These are phyloP conservation scores for Nematodospora valgi DNA, from an alignment of 805 yeast genomes.

Conservation along the genomic window DNA sequence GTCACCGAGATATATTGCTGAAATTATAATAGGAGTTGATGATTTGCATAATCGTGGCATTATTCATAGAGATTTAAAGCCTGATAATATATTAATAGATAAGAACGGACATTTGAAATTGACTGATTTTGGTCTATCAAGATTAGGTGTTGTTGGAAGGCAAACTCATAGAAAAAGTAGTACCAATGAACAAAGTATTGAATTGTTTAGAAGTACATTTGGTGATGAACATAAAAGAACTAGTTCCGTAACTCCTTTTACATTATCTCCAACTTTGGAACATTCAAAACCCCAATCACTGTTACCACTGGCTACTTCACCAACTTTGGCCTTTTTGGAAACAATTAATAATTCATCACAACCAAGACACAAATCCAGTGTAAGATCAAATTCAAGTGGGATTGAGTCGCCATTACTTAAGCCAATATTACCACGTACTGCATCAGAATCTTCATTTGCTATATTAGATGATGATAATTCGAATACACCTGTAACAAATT, in stretches of 20 bases:
- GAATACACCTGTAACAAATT: constrained; percentile 24
- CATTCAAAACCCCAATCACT: constrained; percentile 6
- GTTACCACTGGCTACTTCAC: constrained; percentile 5
- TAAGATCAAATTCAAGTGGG: constrained; percentile 38
- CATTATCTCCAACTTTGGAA: constrained; percentile 40
- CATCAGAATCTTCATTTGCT: constrained; percentile 57
- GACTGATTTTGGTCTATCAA: constrained; percentile 91
- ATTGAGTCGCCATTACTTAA: constrained; percentile 47
- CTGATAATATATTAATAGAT: constrained; percentile 89
- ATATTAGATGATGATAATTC: constrained; percentile 49
- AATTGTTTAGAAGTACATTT: constrained; percentile 27
- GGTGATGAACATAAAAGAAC: constrained; percentile 30
- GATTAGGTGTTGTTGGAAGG: constrained; percentile 84
- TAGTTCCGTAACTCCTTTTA: constrained; percentile 43
- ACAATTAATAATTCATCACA: constrained; percentile 1
- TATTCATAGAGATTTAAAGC: constrained; percentile 92
- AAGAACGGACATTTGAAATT: constrained; percentile 83
- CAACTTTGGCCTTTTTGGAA: constrained; percentile 10
- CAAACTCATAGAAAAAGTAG: constrained; percentile 53
- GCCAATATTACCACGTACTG: constrained; percentile 46
- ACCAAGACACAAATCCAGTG: not conserved
- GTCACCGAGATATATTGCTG: constrained; percentile 84
- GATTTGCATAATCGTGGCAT: constrained; percentile 87
- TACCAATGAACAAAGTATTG: constrained; percentile 40
- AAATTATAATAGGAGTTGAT: constrained; percentile 84